phyloP scores from a whole-genome alignment of 1,139 yeast species.

The Yamadazyma songkhlaensis region DNA sequence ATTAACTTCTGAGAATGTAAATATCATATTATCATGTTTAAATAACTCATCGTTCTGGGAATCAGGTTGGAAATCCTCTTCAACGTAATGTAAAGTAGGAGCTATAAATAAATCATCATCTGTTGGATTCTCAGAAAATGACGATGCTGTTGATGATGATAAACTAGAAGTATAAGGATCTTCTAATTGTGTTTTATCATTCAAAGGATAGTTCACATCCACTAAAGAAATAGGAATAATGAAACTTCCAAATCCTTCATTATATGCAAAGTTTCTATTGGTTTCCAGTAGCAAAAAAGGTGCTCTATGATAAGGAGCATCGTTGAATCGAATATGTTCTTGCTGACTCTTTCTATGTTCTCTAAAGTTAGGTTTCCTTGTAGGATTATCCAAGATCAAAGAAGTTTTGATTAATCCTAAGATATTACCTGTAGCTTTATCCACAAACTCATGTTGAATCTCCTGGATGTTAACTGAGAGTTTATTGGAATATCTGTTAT shows the following conservation, averaged over 20 bases:
- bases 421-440: conserved; percentile 20
- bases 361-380: conserved; percentile 49
- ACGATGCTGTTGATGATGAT: conserved; percentile 1
- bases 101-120: conserved; percentile 11
- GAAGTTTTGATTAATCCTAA: conserved; percentile 47
- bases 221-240: conserved; percentile 66
- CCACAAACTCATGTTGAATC: conserved; percentile 32
- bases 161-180: conserved; percentile 1
- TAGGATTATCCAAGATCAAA: conserved; percentile 56
- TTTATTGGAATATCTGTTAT: conserved; percentile 59
- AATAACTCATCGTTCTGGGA: conserved; percentile 37
- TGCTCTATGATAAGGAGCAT: conserved; percentile 78
- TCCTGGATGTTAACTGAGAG: conserved; percentile 50
- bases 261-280: conserved; percentile 44
- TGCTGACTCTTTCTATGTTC: conserved; percentile 55
- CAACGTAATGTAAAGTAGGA: conserved; percentile 39
- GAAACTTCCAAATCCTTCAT: conserved; percentile 49
- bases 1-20: conserved; percentile 48
- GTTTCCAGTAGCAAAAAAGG: conserved; percentile 64
- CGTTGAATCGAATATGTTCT: conserved; percentile 64
- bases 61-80: conserved; percentile 44
- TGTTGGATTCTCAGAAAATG: not conserved
- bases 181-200: conserved; percentile 12
- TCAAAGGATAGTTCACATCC: conserved; percentile 60
- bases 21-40: conserved; percentile 54